Percentiles rank a stretch among this genome's conserved stretches.
These are phyloP conservation scores for Atalantia buxifolia DNA, from an alignment of 345 rosid genomes.

Conservation along the genomic window DNA sequence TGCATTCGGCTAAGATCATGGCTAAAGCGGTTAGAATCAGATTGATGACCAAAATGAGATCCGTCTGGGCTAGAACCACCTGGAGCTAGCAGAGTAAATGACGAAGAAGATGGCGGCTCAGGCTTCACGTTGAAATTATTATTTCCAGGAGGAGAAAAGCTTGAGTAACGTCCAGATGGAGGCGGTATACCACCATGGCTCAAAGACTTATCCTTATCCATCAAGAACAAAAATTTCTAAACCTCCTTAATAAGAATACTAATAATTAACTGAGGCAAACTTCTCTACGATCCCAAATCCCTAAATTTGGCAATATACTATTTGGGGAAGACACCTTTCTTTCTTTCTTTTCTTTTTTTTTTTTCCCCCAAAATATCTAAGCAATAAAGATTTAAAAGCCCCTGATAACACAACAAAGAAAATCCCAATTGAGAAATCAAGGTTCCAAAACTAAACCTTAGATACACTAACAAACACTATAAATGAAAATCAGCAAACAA, in stretches of 20 bases:
- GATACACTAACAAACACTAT: background rate
- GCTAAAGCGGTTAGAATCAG: slow-evolving; percentile 54
- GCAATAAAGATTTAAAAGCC: background rate
- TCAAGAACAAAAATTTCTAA: slow-evolving; percentile 14
- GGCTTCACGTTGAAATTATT: slow-evolving; percentile 42
- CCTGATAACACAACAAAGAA: background rate
- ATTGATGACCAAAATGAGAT: slow-evolving; percentile 36
- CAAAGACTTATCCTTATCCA: slow-evolving; percentile 74
- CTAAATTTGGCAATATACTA: background rate
- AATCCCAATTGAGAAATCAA: background rate
- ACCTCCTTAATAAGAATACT: background rate
- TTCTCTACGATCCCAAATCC: background rate
- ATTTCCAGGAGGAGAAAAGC: slow-evolving; percentile 45
- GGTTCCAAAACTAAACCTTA: background rate
- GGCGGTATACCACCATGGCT: slow-evolving; percentile 54
- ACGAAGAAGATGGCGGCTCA: slow-evolving; percentile 39
- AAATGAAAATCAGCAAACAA: background rate
- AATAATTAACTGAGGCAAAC: background rate
- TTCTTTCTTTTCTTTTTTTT: too few relatives aligned
- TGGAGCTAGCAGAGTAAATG: slow-evolving; percentile 39
- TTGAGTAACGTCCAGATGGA: slow-evolving; percentile 49
- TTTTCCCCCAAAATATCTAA: background rate
- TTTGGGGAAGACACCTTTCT: background rate
- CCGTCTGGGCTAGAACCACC: slow-evolving; percentile 37
- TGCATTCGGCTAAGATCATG: slow-evolving; percentile 85